Conservation (phyloP, 2,329 filamentous ascomycete species). For the Gaeumannomyces sp. region DNA sequence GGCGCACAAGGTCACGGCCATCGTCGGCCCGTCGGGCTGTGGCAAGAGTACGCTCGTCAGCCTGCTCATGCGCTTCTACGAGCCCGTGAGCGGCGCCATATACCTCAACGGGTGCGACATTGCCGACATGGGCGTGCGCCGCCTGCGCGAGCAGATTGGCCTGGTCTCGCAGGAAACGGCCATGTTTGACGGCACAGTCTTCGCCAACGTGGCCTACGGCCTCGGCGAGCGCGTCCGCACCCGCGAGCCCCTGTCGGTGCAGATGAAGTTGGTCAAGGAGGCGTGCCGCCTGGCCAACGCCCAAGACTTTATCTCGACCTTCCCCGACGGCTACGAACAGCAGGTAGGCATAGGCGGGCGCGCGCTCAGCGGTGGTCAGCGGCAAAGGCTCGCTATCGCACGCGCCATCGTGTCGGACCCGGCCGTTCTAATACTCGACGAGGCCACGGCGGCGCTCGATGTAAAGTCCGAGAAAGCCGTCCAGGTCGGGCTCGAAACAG, state of each 20-base stretch:
- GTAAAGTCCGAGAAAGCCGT: constrained; percentile 93
- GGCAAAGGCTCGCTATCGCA: constrained; percentile 93
- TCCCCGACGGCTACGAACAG: constrained; percentile 88
- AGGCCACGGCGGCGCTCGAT: constrained; percentile 89
- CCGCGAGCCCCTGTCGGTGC: no score
- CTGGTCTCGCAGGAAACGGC: constrained; percentile 91
- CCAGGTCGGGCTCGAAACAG: constrained; percentile 83
- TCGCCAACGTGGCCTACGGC: constrained; percentile 82
- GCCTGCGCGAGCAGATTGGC: constrained; percentile 87
- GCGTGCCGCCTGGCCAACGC: constrained; percentile 90
- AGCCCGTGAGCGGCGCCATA: constrained; percentile 74
- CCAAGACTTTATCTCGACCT: constrained; percentile 75
- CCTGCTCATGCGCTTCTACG: constrained; percentile 88
- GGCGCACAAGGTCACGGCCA: constrained; percentile 83
- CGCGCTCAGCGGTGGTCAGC: constrained; percentile 87
- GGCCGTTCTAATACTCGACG: constrained; percentile 86
- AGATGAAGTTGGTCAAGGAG: constrained; percentile 56
- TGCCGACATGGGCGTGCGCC: constrained; percentile 73
- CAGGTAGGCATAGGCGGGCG: constrained; percentile 92
- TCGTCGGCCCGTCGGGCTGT: constrained; percentile 90
- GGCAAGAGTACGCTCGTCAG: constrained; percentile 95
- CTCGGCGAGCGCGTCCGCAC: constrained; percentile 70
- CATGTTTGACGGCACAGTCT: constrained; percentile 84
- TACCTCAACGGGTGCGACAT: constrained; percentile 80
- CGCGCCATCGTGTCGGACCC: constrained; percentile 88